Conservation (phyloP, 2,329 filamentous ascomycete species). For the Venturia carpophila region DNA sequence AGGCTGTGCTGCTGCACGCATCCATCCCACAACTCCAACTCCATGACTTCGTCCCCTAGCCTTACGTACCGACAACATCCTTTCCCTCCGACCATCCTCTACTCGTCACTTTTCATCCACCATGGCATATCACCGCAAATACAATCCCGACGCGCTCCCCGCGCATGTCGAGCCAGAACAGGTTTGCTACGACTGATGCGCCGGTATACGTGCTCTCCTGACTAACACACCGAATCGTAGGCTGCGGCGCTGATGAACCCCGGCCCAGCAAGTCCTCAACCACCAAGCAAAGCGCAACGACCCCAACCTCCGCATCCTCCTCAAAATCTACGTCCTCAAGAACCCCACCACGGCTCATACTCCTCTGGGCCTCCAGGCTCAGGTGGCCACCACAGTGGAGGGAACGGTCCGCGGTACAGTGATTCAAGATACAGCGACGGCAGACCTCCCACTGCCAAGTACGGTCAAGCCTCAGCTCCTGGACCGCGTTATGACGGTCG, state of each 20-base stretch:
- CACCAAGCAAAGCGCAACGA: constrained; percentile 27
- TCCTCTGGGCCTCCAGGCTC: constrained; percentile 29
- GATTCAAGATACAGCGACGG: constrained; percentile 10
- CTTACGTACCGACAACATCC: not conserved
- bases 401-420: constrained; percentile 22
- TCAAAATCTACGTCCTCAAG: constrained; percentile 30
- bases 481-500: constrained; percentile 25
- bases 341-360: constrained; percentile 29
- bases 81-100: not conserved
- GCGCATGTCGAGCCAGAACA: constrained; percentile 76
- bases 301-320: constrained; percentile 28
- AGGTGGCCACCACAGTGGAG: constrained; percentile 27
- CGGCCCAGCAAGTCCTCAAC: constrained; percentile 35
- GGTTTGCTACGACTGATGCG: constrained; percentile 32
- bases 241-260: constrained; percentile 27
- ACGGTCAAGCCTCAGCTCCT: not conserved
- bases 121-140: constrained; percentile 92
- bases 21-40: not conserved
- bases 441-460: not conserved
- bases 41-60: not conserved
- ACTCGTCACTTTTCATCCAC: constrained; percentile 19
- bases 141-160: constrained; percentile 90
- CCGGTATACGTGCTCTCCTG: constrained; percentile 15
- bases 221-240: constrained; percentile 19
- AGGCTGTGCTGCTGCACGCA: not conserved